A percentile compares a stretch with the other conserved stretches of the same genome.
Conservation (phyloP, 108 stramenopile species). For the Pseudonitzschia multistriata region DNA sequence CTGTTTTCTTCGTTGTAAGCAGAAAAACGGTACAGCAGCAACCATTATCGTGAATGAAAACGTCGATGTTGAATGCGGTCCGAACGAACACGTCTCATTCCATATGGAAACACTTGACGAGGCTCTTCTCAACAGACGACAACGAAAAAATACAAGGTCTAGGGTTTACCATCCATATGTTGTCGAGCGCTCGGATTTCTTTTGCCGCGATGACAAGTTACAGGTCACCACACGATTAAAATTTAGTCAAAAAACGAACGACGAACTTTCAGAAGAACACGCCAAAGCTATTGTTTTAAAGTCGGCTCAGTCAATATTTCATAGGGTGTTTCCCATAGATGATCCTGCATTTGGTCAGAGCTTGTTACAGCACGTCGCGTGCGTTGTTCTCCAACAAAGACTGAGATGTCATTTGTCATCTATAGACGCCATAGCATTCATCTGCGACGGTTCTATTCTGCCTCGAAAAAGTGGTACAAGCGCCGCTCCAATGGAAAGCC, state of each 20-base stretch:
- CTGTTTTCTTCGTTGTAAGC: background rate
- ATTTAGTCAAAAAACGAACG: too few relatives aligned
- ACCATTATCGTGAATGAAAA: background rate
- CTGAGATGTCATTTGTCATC: conserved; percentile 43
- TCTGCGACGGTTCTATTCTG: conserved; percentile 84
- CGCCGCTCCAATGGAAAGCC: conserved; percentile 78
- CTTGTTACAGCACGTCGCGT: conserved; percentile 51
- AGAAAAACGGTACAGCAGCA: background rate
- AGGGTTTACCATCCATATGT: conserved; percentile 44
- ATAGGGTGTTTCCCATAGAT: background rate
- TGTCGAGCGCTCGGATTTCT: conserved; percentile 70
- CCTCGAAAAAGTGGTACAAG: conserved; percentile 86
- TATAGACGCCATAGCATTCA: conserved; percentile 80
- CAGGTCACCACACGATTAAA: conserved; percentile 27
- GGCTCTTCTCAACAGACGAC: conserved; percentile 21
- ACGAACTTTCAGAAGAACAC: background rate
- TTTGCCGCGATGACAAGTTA: conserved; percentile 29
- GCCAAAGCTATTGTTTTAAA: background rate
- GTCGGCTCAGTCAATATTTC: background rate
- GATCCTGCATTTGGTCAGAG: background rate
- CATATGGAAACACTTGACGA: conserved; percentile 44
- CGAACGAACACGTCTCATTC: too few relatives aligned
- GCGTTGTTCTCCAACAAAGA: conserved; percentile 58
- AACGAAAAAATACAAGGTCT: conserved; percentile 14
- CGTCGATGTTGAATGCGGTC: conserved; percentile 44